phyloP scores from a whole-genome alignment of 495 filamentous ascomycete species.

The Penicillium dipodomyicola region DNA sequence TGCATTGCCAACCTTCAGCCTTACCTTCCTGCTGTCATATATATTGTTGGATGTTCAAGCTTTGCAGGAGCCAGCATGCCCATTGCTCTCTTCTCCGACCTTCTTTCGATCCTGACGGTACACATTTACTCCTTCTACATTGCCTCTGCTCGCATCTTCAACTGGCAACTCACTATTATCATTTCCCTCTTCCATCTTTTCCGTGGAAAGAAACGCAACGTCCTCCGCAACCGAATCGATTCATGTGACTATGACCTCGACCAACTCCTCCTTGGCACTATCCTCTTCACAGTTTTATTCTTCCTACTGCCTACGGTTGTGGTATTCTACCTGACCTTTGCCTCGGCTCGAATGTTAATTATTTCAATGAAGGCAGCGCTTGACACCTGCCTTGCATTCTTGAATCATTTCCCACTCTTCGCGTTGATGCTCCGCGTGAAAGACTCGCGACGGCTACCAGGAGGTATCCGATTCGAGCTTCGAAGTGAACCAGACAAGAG shows the following conservation, averaged over 20 bases:
- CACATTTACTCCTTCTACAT: conserved; percentile 99
- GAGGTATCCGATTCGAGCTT: conserved; percentile 91
- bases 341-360: conserved; percentile 88
- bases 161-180: conserved; percentile 96
- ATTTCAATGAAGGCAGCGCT: conserved; percentile 86
- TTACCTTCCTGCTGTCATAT: conserved; percentile 79
- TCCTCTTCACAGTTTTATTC: conserved; percentile 92
- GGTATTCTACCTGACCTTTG: conserved; percentile 97
- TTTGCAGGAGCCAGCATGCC: conserved; percentile 97
- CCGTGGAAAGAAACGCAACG: conserved; percentile 95
- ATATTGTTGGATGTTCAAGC: conserved; percentile 89
- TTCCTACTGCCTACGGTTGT: conserved; percentile 93
- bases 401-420: conserved; percentile 98
- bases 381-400: conserved; percentile 85
- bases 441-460: conserved; percentile 85
- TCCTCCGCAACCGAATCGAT: conserved; percentile 94
- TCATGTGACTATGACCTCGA: conserved; percentile 99
- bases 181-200: conserved; percentile 97
- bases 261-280: conserved; percentile 93
- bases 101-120: conserved; percentile 85
- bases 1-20: conserved; percentile 75
- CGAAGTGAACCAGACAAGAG: conserved; percentile 51
- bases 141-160: conserved; percentile 91
- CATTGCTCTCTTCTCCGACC: conserved; percentile 91
- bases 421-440: conserved; percentile 95